A percentile compares a stretch with the other conserved stretches of the same genome.
Evolutionary conservation across 345 rosid species (phyloP).

Genomic region (Moricandia arvensis): DNA sequence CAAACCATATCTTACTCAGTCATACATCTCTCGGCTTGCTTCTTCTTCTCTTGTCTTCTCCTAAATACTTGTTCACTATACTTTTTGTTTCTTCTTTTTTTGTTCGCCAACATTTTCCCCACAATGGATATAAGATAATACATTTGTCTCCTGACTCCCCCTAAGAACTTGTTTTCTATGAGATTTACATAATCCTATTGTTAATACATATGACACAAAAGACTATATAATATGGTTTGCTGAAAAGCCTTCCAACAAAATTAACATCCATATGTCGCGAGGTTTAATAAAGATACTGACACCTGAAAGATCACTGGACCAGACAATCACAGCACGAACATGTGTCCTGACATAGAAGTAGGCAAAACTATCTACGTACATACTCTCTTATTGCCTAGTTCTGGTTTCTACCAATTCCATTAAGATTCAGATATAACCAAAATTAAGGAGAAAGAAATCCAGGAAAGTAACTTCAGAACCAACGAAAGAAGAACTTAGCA

Average conservation of each 20-base stretch:
- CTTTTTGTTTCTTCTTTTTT: conserved; percentile 16
- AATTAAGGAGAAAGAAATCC: conserved; percentile 5
- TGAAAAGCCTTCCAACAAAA: background rate
- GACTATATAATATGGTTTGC: background rate
- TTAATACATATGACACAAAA: background rate
- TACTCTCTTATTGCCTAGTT: background rate
- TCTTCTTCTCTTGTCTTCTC: conserved; percentile 17
- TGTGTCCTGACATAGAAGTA: conserved; percentile 1
- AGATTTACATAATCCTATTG: background rate
- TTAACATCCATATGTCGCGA: background rate
- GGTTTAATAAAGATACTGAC: background rate
- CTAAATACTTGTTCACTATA: conserved; percentile 18
- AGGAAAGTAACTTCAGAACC: background rate
- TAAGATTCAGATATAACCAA: background rate
- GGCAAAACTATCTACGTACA: conserved; percentile 1
- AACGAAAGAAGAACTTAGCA: conserved; percentile 4
- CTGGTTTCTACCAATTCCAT: background rate
- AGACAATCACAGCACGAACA: conserved; percentile 11
- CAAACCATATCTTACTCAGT: conserved; percentile 13
- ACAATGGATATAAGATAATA: conserved; percentile 21
- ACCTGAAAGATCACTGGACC: conserved; percentile 12
- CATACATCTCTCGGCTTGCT: background rate
- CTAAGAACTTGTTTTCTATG: conserved; percentile 18
- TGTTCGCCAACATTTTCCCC: conserved; percentile 16
- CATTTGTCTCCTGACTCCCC: background rate